Evolutionary conservation across 176 grass and related monocot species (phyloP), one percentile per base, ranked within the genome.

Genomic region (Oryza rufipogon): DNA sequence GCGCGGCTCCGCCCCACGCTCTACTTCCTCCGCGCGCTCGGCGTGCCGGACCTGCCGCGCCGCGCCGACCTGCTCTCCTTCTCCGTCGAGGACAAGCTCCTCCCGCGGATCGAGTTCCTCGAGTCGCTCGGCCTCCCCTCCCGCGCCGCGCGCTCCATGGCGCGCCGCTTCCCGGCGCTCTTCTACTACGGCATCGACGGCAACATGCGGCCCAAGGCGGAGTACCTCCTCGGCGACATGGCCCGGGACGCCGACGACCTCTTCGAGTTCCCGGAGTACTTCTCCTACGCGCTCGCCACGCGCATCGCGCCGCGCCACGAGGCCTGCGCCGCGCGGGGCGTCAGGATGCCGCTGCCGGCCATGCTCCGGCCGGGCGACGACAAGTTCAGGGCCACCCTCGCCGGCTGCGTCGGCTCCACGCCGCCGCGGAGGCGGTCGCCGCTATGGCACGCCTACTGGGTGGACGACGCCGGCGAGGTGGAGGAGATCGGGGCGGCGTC

Each of bases 1-100:
- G 73, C 78, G 4, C 77, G 83, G 19, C 91, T 98, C 46, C 87
- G 91, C 30, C 93, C 93, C 6, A 88, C 91, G 52, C 91, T 95
- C 74, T 95, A 95, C 93, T 98, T 98, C 91, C 91, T 98, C 19
- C 87, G 85, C 30, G 92, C 90, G 41, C 89, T 98, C 26, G 89
- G 90, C 77, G 75, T 98, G 3, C 73, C 87, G 0, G 86, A 91
- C 42, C 69, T 96, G 17, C 83, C 89, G 30, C 81, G 88, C 70
- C 90, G 92, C 78, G 83, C 91, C 17, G 87, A 89, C 64, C 84
- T 99, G 20, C 91, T 99, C 5, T 99, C 89, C 61, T 99, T 91
- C 84, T 90, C 90, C 66, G 96, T 99, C 11, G 96, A 99, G 83
- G 96, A 89, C 20, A 99, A 99, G 74, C 67, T 99, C 66, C 78